Evolutionary conservation across 495 filamentous ascomycete species (phyloP), one percentile per base, ranked within the genome.

Genomic region (Mycothermus thermophilus): DNA sequence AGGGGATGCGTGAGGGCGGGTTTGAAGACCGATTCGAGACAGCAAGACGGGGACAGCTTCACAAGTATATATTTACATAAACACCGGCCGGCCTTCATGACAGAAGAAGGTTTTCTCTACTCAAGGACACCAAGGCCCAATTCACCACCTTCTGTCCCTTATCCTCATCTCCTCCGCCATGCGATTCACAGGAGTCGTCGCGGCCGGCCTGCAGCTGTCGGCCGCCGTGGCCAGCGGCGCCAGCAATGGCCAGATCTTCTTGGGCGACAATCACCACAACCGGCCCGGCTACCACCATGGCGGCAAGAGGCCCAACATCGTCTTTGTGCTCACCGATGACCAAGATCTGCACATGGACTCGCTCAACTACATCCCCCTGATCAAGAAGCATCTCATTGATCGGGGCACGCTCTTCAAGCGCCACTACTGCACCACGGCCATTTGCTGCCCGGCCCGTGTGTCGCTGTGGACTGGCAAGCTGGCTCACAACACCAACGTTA

Each of bases 401-500:
- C 46, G 69, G 19, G 75, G 75, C 4, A 69, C 69, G 4, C 60
- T 57, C 1, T 79, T 66, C 40, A 55, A 53, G 29, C 63, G 66
- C 32, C 75, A 80, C 46, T 79, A 72, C 38, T 70, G 69, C 37
- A 75, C 75, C 1, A 75, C 68, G 2, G 64, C 76, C 9, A 55
- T 78, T 9, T 80, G 76, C 48, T 80, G 76, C 27, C 76, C 76
- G 1, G 70, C 74, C 3, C 57, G 76, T 9, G 75, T 78, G 0
- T 73, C 64, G 13, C 45, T 80, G 4, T 72, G 61, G 72, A 80
- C 77, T 0, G 79, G 79, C 11, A 69, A 71, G 42, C 62, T 69
- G 23, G 74, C 76, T 1, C 79, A 83, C 50, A 83, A 83, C 46
- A 81, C 77, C 12, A 83, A 83, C 40, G 77, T 83, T 5, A 83